phyloP scores from a whole-genome alignment of 352 stramenopile genomes.

The Phytophthora kernoviae region DNA sequence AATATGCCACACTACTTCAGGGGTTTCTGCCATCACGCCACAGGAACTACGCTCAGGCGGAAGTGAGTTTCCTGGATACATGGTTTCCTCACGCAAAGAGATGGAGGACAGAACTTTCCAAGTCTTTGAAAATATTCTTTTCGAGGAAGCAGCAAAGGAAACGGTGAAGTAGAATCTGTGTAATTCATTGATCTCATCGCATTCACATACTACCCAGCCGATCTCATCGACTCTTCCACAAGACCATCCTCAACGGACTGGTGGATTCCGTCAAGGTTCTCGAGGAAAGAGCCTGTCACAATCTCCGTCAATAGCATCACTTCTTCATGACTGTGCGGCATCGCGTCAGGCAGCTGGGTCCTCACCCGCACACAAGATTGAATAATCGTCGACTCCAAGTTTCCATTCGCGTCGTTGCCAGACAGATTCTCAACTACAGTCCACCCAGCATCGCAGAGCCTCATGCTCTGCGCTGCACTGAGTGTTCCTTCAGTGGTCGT shows the following conservation, averaged over 20 bases:
- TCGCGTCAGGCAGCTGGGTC: slow-evolving; percentile 26
- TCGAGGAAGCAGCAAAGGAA: slow-evolving; percentile 26
- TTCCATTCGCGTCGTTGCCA: background rate
- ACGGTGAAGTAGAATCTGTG: slow-evolving; percentile 10
- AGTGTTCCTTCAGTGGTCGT: slow-evolving; percentile 30
- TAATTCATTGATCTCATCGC: background rate
- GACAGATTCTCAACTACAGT: slow-evolving; percentile 14
- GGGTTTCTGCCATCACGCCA: background rate
- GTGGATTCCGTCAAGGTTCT: slow-evolving; percentile 36
- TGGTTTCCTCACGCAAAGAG: background rate
- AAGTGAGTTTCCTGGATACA: background rate
- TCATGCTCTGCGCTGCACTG: slow-evolving; percentile 28
- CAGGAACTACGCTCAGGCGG: background rate
- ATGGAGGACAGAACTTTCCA: slow-evolving; percentile 1
- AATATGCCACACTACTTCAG: background rate
- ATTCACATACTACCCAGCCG: background rate
- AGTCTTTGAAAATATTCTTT: slow-evolving; percentile 25
- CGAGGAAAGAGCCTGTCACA: slow-evolving; percentile 28
- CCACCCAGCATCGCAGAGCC: slow-evolving; percentile 27
- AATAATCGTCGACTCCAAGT: slow-evolving; percentile 25
- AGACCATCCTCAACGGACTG: slow-evolving; percentile 34
- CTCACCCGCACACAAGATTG: slow-evolving; percentile 30
- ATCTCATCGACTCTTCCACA: slow-evolving; percentile 25
- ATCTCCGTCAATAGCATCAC: slow-evolving; percentile 29
- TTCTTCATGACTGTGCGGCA: slow-evolving; percentile 32